Evolutionary conservation across 78 protist genomes (phyloP).

Genomic region (Cavenderia fasciculata): DNA sequence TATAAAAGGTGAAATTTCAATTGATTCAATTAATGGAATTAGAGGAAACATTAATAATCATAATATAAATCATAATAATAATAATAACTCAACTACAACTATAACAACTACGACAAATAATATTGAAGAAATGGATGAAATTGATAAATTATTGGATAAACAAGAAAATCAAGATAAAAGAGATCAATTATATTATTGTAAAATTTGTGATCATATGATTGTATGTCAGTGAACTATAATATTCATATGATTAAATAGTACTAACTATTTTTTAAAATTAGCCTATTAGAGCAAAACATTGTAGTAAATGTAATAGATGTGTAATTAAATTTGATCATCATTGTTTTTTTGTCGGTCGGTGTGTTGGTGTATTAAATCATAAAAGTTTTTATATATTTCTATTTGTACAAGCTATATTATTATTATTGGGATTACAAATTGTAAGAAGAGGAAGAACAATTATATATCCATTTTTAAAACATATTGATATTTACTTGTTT

Average conservation of each 20-base stretch:
- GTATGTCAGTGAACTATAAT: background rate
- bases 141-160: background rate
- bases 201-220: background rate
- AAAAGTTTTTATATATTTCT: slow-evolving; percentile 8
- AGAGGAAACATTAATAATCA: background rate
- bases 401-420: background rate
- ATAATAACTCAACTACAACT: background rate
- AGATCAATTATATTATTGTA: background rate
- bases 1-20: background rate
- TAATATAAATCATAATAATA: background rate
- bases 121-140: background rate
- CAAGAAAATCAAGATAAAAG: background rate
- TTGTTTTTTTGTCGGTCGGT: slow-evolving; percentile 49
- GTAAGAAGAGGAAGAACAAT: background rate
- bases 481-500: background rate
- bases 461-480: background rate
- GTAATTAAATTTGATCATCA: slow-evolving; percentile 60
- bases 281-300: slow-evolving; percentile 47
- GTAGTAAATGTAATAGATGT: slow-evolving; percentile 48
- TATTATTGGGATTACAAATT: slow-evolving; percentile 32
- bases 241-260: background rate
- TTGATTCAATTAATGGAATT: background rate
- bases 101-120: background rate
- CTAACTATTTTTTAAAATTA: background rate
- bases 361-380: slow-evolving; percentile 53